Evolutionary conservation across 495 filamentous ascomycete species (phyloP), one percentile per base, ranked within the genome.

Genomic region (Pseudoneurospora amorphoporcata): DNA sequence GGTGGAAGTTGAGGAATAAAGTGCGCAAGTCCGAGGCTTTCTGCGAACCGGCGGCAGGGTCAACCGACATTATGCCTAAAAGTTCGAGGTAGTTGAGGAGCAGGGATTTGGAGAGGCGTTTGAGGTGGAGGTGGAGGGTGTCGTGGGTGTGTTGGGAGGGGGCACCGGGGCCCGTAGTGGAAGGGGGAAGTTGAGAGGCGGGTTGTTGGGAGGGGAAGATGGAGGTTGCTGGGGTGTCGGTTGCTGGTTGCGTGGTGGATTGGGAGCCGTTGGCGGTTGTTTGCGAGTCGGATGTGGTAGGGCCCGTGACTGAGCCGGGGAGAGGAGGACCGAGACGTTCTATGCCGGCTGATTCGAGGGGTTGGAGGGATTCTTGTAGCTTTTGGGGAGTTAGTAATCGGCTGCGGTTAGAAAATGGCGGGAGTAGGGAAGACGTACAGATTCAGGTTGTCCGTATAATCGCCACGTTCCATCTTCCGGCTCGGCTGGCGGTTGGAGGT

Each of bases 71-170:
- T 8, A 92, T 81, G 10, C 92, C 91, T 1, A 92, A 83, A 23
- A 97, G 87, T 73, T 94, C 92, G 17, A 97, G 84, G 78, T 94
- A 98, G 76, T 92, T 94, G 32, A 98, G 84, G 3, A 98, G 85
- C 0, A 97, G 82, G 1, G 90, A 93, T 76, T 95, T 94, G 70
- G 91, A 89, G 43, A 97, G 84, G 68, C 89, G 88, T 68, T 92
- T 89, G 2, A 99, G 88, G 74, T 94, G 91, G 65, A 92, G 84
- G 16, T 65, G 53, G 53, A 65, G 53, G 12, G 12, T 35, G 53
- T 65, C 53, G 53, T 65, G 53, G 23, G 29, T 61, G 32, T 61
- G 47, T 37, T 37, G 35, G 35, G 23, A 58, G 19, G 47, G 47
- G 47, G 9, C 23, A 32, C 23, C 12, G 47, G 47, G 6, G 23